Evolutionary conservation across 371 early-diverging fungal species (phyloP).

Genomic region (Mortierella sp.): DNA sequence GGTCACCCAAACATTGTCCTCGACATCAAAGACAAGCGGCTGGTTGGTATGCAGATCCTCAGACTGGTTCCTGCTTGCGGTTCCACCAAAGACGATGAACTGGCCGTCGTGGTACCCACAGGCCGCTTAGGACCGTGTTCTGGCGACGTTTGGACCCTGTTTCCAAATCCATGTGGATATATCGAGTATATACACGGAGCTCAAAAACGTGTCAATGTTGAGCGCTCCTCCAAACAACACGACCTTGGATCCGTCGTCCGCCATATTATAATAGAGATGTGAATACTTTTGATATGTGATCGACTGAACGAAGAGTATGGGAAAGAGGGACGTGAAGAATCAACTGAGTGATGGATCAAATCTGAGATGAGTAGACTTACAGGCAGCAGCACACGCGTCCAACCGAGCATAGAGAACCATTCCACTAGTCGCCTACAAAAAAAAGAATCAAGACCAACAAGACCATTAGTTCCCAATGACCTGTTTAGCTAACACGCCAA

Average conservation of each 20-base stretch:
- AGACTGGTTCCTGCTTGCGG: background rate
- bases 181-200: constrained; percentile 30
- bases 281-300: background rate
- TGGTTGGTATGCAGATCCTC: constrained; percentile 23
- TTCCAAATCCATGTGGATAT: constrained; percentile 30
- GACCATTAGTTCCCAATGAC: background rate
- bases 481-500: background rate
- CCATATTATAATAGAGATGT: constrained; percentile 4
- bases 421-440: constrained; percentile 28
- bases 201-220: constrained; percentile 9
- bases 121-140: constrained; percentile 26
- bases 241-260: constrained; percentile 34
- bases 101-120: constrained; percentile 33
- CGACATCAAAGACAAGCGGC: constrained; percentile 37
- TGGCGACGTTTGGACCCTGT: constrained; percentile 16
- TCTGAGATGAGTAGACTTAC: constrained; percentile 12
- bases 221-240: constrained; percentile 38
- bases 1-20: background rate
- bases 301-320: background rate
- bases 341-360: background rate
- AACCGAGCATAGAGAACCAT: constrained; percentile 23
- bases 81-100: constrained; percentile 48
- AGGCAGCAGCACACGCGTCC: constrained; percentile 34
- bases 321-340: too few species aligned
- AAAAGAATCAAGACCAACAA: background rate